A percentile compares a stretch with the other conserved stretches of the same genome.
These are phyloP conservation scores for Phellinidium pouzarii DNA, from an alignment of 1,284 basidiomycete species.

Conservation along the genomic window DNA sequence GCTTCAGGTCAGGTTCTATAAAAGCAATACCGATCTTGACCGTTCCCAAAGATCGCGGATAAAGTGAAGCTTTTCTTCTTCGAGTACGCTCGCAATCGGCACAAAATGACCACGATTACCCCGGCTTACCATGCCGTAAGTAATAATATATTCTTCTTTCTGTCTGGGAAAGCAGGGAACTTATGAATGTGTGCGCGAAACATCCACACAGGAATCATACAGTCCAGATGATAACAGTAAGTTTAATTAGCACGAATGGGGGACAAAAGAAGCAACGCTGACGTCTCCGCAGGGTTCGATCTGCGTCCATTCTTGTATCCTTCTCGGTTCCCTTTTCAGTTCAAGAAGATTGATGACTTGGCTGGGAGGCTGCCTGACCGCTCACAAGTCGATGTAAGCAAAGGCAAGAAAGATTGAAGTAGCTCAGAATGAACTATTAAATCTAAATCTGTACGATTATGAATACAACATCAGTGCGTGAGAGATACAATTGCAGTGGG, in stretches of 20 bases:
- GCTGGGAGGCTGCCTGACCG: slow-evolving; percentile 70
- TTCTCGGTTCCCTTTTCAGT: slow-evolving; percentile 92
- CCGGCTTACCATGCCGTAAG: slow-evolving; percentile 92
- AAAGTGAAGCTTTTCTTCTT: slow-evolving; percentile 99
- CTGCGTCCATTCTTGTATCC: slow-evolving; percentile 95
- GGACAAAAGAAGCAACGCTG: neutral
- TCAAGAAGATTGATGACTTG: slow-evolving; percentile 86
- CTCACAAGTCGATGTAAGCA: slow-evolving; percentile 35
- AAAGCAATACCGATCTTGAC: neutral
- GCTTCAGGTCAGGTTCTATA: slow-evolving; percentile 15
- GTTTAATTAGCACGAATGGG: slow-evolving; percentile 24
- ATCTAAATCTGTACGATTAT: slow-evolving; percentile 25
- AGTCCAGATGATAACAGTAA: slow-evolving; percentile 94
- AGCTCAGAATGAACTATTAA: slow-evolving; percentile 2
- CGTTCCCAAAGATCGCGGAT: slow-evolving; percentile 69
- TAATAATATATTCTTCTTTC: slow-evolving; percentile 17
- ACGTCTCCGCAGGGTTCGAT: slow-evolving; percentile 69
- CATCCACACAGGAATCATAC: slow-evolving; percentile 73
- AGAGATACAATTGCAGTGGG: neutral
- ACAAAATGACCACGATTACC: slow-evolving; percentile 99
- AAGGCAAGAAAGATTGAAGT: slow-evolving; percentile 35
- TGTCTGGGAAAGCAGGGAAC: slow-evolving; percentile 4
- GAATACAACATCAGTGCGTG: slow-evolving; percentile 16
- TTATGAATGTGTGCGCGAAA: slow-evolving; percentile 1
- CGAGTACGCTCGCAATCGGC: slow-evolving; percentile 92